Base-by-base conservation (phyloP, 1,284 basidiomycete species). In the Ceratobasidium sp. region DNA sequence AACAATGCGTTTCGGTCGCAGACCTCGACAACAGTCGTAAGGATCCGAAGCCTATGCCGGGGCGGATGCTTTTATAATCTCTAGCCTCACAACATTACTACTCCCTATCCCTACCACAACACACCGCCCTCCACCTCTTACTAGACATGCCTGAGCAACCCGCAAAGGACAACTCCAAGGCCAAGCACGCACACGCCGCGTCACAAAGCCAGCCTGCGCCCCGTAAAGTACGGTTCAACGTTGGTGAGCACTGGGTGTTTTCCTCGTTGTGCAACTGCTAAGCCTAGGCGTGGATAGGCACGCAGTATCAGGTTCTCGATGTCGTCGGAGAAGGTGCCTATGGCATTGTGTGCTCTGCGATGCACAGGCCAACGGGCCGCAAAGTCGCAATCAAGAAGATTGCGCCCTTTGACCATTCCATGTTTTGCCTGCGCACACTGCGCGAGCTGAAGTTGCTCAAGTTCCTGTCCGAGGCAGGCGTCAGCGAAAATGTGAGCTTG, bases 341-440 rank as follows among this genome's bases (percentile, higher is more conserved):
- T 77, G 92, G 92, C 48, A 94, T 96, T 76, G 94, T 95, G 76
- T 95, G 92, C 78, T 93, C 92, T 30, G 94, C 94, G 2, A 84
- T 94, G 1, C 93, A 95, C 79, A 81, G 87, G 77, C 89, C 91
- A 11, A 92, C 88, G 69, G 88, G 89, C 61, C 87, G 89, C 67
- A 92, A 92, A 79, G 91, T 94, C 71, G 92, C 92, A 64, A 93
- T 93, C 83, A 94, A 95, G 86, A 94, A 94, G 86, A 94, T 96
- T 82, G 88, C 91, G 6, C 94, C 94, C 0, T 95, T 96, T 76
- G 94, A 95, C 79, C 94, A 95, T 78, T 92, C 92, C 21, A 94
- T 95, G 92, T 95, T 94, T 80, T 92, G 92, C 77, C 53, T 95
- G 71, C 84, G 94, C 56, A 95, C 94, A 0, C 84, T 95, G 61